Conservation (phyloP, 768 basidiomycete species). For the Suillus hirtellus region DNA sequence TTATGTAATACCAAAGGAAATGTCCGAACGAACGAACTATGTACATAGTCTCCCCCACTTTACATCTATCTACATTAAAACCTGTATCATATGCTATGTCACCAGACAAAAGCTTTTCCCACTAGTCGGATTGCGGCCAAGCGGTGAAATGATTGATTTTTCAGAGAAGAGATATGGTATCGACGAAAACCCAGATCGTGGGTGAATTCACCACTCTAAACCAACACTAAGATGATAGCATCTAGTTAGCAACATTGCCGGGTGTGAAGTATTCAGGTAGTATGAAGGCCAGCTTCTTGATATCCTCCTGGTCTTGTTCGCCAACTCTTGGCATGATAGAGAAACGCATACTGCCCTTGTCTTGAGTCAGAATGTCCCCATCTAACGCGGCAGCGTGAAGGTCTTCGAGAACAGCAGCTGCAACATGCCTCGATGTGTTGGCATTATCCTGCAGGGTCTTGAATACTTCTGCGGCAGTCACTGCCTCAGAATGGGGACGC, state of each 20-base stretch:
- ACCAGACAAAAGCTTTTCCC: neutral
- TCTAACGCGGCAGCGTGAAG: conserved; percentile 58
- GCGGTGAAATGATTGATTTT: neutral
- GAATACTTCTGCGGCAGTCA: conserved; percentile 90
- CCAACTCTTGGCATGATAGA: conserved; percentile 76
- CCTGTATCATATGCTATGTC: neutral
- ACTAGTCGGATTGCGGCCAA: neutral
- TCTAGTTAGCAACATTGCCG: conserved; percentile 10
- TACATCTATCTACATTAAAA: neutral
- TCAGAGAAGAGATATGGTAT: neutral
- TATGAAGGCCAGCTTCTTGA: conserved; percentile 70
- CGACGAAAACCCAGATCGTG: neutral
- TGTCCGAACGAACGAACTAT: neutral
- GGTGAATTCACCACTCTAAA: neutral
- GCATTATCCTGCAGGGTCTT: conserved; percentile 88
- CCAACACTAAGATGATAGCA: neutral
- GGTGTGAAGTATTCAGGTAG: conserved; percentile 71
- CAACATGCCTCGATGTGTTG: conserved; percentile 77
- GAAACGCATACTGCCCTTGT: conserved; percentile 81
- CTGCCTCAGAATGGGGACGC: conserved; percentile 75
- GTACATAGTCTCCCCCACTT: neutral
- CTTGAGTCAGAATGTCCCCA: conserved; percentile 61
- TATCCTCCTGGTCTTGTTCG: conserved; percentile 56
- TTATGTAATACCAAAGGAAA: neutral
- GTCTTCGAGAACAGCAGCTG: conserved; percentile 67